phyloP scores from a whole-genome alignment of 441 rosid genomes.

The Aleurites moluccanus region DNA sequence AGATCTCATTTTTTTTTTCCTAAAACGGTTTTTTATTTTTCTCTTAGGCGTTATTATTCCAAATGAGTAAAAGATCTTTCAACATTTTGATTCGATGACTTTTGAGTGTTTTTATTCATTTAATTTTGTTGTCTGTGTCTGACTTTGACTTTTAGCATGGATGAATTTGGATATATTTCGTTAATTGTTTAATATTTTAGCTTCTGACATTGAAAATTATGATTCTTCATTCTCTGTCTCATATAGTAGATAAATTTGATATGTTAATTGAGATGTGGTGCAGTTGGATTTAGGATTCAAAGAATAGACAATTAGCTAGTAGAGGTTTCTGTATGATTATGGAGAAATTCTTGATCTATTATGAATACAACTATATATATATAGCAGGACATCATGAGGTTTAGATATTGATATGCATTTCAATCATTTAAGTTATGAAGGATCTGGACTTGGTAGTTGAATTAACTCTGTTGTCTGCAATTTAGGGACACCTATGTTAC shows the following conservation, averaged over 20 bases:
- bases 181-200: background rate
- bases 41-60: background rate
- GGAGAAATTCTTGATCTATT: slow-evolving; percentile 19
- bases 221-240: background rate
- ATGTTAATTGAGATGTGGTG: background rate
- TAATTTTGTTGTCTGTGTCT: background rate
- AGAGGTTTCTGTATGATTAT: background rate
- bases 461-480: background rate
- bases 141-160: background rate
- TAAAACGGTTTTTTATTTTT: background rate
- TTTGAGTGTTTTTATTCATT: background rate
- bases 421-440: background rate
- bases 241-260: background rate
- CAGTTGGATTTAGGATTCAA: background rate
- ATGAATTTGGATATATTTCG: slow-evolving; percentile 12
- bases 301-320: background rate
- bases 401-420: background rate
- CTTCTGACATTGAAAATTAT: background rate
- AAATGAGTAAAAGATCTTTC: background rate
- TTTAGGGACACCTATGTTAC: background rate
- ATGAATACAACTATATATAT: slow-evolving; percentile 6
- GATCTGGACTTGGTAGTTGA: background rate
- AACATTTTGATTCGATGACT: slow-evolving; percentile 5
- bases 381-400: background rate
- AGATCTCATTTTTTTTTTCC: slow-evolving; percentile 23